Evolutionary conservation across 2,329 filamentous ascomycete genomes (phyloP), one percentile per base, ranked within the genome.

Genomic region (Monilinia aucupariae): DNA sequence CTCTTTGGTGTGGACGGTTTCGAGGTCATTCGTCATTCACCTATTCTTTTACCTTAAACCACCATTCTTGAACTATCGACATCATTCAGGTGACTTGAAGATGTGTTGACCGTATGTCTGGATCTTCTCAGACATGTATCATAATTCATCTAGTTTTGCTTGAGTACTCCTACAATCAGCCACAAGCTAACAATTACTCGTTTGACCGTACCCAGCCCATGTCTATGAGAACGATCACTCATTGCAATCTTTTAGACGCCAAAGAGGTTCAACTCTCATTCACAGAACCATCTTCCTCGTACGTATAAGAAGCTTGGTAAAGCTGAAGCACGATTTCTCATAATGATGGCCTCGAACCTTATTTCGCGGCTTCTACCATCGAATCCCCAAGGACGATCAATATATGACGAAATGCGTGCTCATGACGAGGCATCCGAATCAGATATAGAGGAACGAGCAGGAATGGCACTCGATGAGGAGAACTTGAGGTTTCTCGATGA

Each of bases 351-450:
- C 22, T 74, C 73, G 22, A 74, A 74, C 41, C 61, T 74, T 15
- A 62, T 75, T 47, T 74, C 73, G 17, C 70, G 72, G 48, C 61
- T 74, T 20, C 65, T 74, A 49, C 72, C 73, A 15, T 61, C 69
- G 39, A 74, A 74, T 52, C 58, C 68, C 15, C 64, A 68, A 43
- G 69, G 67, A 5, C 68, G 71, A n/a, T 75, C 73, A 10, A 74
- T 75, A 39, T 75, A 75, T 63, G 72, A 75, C 41, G 73, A 74
- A 41, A 68, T 75, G 10, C 68, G 70, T 63, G 70, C 68, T 48
- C 71, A 73, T 32, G 72, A 74, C 49, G 72, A 70, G 49, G 67
- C 64, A 12, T 68, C 69, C 12, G 72, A 71, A 58, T 70, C 68
- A 39, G 73, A 75, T 59, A 45, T 74, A 13, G 73, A 75, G 62